Evolutionary conservation across 805 yeast species (phyloP), one percentile per base, ranked within the genome.

Genomic region (Kuraishia hungarica): DNA sequence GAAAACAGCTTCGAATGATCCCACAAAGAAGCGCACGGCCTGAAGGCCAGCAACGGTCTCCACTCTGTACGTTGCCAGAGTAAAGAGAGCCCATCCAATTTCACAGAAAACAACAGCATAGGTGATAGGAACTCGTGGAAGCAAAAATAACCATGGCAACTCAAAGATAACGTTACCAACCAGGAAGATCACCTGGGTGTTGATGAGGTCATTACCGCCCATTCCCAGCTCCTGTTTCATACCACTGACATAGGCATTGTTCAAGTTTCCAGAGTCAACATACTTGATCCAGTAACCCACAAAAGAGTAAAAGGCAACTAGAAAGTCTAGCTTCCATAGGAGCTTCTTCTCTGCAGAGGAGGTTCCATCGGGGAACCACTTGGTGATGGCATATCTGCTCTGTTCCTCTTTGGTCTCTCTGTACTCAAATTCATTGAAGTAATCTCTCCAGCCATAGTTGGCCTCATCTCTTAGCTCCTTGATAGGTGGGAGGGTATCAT

Each of bases 1-100:
- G 61, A 75, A 79, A n/a, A 85, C 82, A 2, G 88, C 82, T 65
- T 89, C 94, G 64, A 83, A 82, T 0, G 81, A 79, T 47, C 87
- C 92, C 56, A 86, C 74, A 48, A 87, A 74, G 61, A 87, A 87
- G 53, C 94, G 70, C 49, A 83, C 68, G 1, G 80, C 89, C 65
- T 82, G 79, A 46, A 88, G 69, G 39, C 80, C 81, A 1, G 72
- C 68, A 17, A 79, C 78, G 11, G 71, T 73, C 22, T 76, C 69
- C 13, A 81, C 82, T 59, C 73, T 74, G 62, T 76, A 83, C 50
- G 80, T 72, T 13, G 78, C 76, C 49, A 85, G 72, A 1, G 91
- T 86, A 56, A 86, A 76, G 54, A 85, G 69, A 1, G 89, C 79
- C 92, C 91, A 87, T 39, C 80, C 72, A 46, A 86, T 61, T 63